These are phyloP conservation scores for Paecilomyces fulvus DNA, from an alignment of 2,329 filamentous ascomycete genomes.

Conservation along the genomic window DNA sequence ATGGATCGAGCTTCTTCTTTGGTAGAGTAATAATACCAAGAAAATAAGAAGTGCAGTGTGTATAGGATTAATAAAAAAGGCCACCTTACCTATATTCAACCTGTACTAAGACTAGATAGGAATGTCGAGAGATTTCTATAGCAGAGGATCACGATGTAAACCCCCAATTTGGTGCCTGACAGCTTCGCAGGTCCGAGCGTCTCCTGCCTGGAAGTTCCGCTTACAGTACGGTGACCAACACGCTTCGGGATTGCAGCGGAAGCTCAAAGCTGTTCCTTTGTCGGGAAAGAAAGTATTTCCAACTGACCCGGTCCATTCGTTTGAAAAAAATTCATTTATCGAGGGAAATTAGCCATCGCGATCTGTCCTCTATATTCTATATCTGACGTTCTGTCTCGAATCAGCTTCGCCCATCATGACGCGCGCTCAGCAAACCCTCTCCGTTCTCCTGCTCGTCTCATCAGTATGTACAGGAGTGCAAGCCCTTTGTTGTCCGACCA, in stretches of 20 bases:
- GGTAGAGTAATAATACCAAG: neutral
- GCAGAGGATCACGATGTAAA: neutral
- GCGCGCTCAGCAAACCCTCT: slow-evolving; percentile 86
- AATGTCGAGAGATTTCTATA: neutral
- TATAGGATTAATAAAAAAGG: too few relatives aligned
- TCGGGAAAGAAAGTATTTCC: neutral
- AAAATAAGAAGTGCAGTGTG: too few relatives aligned
- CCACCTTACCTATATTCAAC: too few relatives aligned
- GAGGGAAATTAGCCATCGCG: neutral
- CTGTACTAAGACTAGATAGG: neutral
- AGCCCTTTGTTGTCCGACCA: neutral
- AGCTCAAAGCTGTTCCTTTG: neutral
- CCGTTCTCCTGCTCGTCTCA: slow-evolving; percentile 74
- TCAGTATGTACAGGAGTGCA: slow-evolving; percentile 54
- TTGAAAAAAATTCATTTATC: neutral
- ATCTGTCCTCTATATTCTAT: neutral
- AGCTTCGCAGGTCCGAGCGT: neutral
- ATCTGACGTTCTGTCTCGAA: neutral
- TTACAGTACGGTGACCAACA: neutral
- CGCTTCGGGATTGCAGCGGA: neutral
- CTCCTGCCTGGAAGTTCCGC: neutral
- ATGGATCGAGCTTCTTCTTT: neutral
- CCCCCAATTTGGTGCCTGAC: neutral
- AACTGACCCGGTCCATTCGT: neutral
- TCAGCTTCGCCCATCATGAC: slow-evolving; percentile 58